Conservation (phyloP, 306 rosid genomes). For the Dalbergia cochinchinensis region DNA sequence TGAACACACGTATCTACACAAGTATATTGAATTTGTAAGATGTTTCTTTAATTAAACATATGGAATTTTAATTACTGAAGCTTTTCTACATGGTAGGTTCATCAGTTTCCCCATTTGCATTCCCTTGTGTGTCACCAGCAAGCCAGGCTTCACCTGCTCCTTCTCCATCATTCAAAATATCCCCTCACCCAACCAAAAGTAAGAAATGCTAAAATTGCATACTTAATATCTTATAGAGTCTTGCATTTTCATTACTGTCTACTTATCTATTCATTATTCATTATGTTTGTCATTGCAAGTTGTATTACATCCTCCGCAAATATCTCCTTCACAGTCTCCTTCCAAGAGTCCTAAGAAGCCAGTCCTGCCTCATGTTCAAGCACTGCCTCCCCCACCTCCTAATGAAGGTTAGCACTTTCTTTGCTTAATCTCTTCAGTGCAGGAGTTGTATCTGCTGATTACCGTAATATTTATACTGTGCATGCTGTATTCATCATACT, state of each 20-base stretch:
- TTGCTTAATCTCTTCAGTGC: constrained; percentile 23
- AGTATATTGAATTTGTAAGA: constrained; percentile 18
- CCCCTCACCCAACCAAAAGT: constrained; percentile 65
- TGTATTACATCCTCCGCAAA: constrained; percentile 57
- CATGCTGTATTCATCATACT: constrained; percentile 36
- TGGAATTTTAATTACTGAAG: constrained; percentile 10
- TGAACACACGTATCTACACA: constrained; percentile 60
- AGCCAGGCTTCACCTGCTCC: constrained; percentile 72
- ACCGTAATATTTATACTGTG: constrained; percentile 22
- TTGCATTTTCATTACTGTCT: constrained; percentile 31
- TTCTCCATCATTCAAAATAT: constrained; percentile 56
- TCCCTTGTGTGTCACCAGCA: constrained; percentile 55
- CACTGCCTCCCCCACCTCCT: constrained; percentile 97
- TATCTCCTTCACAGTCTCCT: constrained; percentile 55
- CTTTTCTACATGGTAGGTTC: constrained; percentile 50
- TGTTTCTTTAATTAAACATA: constrained; percentile 35
- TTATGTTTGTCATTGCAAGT: constrained; percentile 53
- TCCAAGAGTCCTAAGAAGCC: constrained; percentile 62
- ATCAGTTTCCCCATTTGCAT: constrained; percentile 59
- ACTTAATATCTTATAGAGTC: constrained; percentile 15
- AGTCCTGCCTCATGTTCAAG: constrained; percentile 59
- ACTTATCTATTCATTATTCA: constrained; percentile 40
- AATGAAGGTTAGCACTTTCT: constrained; percentile 70
- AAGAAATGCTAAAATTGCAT: constrained; percentile 49
- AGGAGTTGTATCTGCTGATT: constrained; percentile 11